Evolutionary conservation across 169 alveolate genomes (phyloP).

Genomic region (Eimeria acervulina): DNA sequence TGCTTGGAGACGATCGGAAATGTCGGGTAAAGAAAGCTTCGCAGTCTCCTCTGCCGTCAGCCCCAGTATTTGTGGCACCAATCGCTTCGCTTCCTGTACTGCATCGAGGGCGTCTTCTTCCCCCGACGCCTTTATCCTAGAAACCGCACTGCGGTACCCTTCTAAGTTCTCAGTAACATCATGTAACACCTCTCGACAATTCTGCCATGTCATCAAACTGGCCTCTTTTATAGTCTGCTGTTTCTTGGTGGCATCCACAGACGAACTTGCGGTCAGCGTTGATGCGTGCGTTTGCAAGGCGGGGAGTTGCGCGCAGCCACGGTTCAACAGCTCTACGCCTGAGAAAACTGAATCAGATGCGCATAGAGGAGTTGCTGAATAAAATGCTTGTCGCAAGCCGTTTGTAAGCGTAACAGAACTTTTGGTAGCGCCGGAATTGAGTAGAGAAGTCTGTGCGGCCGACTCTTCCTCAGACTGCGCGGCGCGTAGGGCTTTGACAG

Average conservation of each 20-base stretch:
- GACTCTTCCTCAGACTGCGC: neutral
- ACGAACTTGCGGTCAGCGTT: neutral
- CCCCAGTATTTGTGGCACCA: neutral
- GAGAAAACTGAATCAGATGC: conserved; percentile 17
- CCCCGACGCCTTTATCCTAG: neutral
- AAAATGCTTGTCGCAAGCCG: neutral
- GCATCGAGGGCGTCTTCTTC: conserved; percentile 9
- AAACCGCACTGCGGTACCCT: conserved; percentile 24
- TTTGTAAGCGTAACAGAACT: neutral
- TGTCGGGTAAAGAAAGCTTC: conserved; percentile 11
- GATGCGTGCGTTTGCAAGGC: conserved; percentile 23
- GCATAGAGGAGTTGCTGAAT: conserved; percentile 26
- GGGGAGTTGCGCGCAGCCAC: conserved; percentile 63
- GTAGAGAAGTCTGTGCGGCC: neutral
- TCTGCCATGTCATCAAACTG: conserved; percentile 43
- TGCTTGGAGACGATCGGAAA: neutral
- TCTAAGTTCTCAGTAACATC: neutral
- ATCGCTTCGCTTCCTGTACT: conserved; percentile 2
- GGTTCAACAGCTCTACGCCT: conserved; percentile 66
- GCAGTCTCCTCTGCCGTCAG: conserved; percentile 9
- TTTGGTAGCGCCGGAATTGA: neutral
- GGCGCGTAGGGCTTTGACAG: neutral
- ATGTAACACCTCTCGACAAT: neutral
- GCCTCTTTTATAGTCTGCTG: neutral
- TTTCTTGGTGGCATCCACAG: neutral